Evolutionary conservation across 2,329 filamentous ascomycete genomes (phyloP), one percentile per base, ranked within the genome.

Genomic region (Calonectria multiphialidica): DNA sequence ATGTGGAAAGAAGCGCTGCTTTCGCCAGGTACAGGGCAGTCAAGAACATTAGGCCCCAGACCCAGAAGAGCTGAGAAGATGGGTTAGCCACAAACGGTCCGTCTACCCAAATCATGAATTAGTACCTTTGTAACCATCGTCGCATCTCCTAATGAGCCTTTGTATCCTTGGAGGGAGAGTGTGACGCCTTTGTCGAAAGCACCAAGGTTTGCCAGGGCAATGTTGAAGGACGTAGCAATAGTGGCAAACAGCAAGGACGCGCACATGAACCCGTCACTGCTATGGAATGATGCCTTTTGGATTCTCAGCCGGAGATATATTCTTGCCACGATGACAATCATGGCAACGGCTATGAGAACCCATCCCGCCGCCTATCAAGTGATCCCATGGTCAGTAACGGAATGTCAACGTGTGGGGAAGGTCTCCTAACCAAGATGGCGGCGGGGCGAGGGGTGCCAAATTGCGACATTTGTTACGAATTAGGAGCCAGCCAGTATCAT

Each of bases 281-380:
- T 44, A 6, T 57, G 16, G 5, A 47, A 6, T 6, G 15, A 10
- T 57, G 25, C 37, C 37, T 37, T 59, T n/a, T 67, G 64, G 21
- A 67, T 67, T 23, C 42, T 40, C 2, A 67, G 21, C 3, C 65
- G 42, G 8, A 67, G 65, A 23, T 67, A 61, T 18, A 67, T 18
- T 3, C 65, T 55, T 1, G 53, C 65, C n/a, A 21, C 16, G 9
- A 67, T 47, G 18, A 49, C 65, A 15, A 16, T 15, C 2, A 28
- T 23, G 5, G 65, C 65, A 4, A 67, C 40, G 16, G 42, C 21
- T 13, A 67, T 49, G 30, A 67, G 42, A 49, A 35, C 30, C 65
- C 65, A 68, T 42, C 42, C 65, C 15, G 28, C 33, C 44, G 57
- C 23, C 65, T 68, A 8, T 44, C 5, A 6, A 37, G 53, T 23